Percentiles rank a stretch among this genome's conserved stretches.
These are phyloP conservation scores for Pseudisothecium myosuroides DNA, from an alignment of 225 moss, liverwort and hornwort species.

Conservation along the genomic window DNA sequence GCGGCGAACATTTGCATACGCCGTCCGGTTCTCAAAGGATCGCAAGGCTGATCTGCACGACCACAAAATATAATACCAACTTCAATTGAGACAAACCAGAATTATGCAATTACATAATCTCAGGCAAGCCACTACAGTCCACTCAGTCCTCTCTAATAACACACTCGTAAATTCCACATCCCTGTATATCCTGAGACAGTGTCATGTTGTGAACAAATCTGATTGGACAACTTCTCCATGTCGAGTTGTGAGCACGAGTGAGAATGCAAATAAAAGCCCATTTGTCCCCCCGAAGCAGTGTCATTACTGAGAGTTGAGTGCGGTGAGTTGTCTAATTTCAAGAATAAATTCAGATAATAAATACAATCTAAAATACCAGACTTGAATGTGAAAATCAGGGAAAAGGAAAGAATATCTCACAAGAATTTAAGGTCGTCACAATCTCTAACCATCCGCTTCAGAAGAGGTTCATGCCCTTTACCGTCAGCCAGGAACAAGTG, in stretches of 20 bases:
- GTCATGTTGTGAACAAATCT: neutral
- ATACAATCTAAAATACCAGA: neutral
- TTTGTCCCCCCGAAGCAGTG: neutral
- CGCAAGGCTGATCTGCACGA: conserved; percentile 59
- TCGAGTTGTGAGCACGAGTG: neutral
- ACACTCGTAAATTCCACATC: neutral
- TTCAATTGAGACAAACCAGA: neutral
- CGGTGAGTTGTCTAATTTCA: neutral
- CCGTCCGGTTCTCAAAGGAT: conserved; percentile 49
- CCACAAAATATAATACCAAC: neutral
- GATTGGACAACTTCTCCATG: neutral
- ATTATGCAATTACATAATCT: neutral
- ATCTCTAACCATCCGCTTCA: conserved; percentile 62
- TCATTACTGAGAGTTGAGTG: neutral
- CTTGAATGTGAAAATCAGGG: neutral
- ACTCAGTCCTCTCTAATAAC: neutral
- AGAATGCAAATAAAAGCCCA: neutral
- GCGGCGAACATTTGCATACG: conserved; percentile 54
- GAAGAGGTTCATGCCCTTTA: conserved; percentile 26
- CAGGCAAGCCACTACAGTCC: neutral
- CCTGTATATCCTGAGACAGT: neutral
- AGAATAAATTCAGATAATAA: neutral
- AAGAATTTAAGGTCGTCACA: conserved; percentile 56
- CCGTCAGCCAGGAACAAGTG: conserved; percentile 71
- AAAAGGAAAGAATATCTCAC: conserved; percentile 5